phyloP scores from a whole-genome alignment of 1,139 yeast genomes.

The Debaryomyces robertsiae region DNA sequence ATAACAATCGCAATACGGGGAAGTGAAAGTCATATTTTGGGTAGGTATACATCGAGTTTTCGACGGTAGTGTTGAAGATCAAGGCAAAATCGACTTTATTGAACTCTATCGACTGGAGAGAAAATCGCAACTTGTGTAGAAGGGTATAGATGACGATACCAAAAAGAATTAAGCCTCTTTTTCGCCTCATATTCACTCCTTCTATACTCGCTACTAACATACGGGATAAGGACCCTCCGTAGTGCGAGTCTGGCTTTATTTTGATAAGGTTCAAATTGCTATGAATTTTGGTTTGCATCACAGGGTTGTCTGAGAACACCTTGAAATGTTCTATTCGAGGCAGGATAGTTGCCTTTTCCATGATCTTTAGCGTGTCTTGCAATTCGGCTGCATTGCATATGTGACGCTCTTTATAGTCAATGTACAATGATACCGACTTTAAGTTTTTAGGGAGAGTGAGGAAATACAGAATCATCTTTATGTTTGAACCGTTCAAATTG shows the following conservation, averaged over 20 bases:
- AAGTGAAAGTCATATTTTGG: slow-evolving; percentile 12
- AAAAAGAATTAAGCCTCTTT: slow-evolving; percentile 8
- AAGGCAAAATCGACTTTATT: slow-evolving; percentile 21
- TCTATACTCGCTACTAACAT: slow-evolving; percentile 12
- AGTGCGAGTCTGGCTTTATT: background rate
- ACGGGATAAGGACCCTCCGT: slow-evolving; percentile 8
- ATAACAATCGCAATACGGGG: slow-evolving; percentile 20
- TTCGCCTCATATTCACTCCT: slow-evolving; percentile 7
- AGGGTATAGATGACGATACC: slow-evolving; percentile 13
- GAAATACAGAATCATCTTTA: slow-evolving; percentile 4
- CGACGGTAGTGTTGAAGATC: slow-evolving; percentile 14
- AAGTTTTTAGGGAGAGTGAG: slow-evolving; percentile 3
- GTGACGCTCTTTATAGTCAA: slow-evolving; percentile 8
- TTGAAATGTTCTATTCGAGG: slow-evolving; percentile 9
- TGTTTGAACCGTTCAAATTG: slow-evolving; percentile 4
- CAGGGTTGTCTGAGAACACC: slow-evolving; percentile 9
- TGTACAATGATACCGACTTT: slow-evolving; percentile 5
- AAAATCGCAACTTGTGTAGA: slow-evolving; percentile 12
- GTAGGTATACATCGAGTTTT: background rate
- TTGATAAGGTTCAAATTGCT: slow-evolving; percentile 8
- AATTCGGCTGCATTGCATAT: slow-evolving; percentile 2
- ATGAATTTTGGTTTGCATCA: slow-evolving; percentile 14
- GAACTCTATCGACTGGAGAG: slow-evolving; percentile 19
- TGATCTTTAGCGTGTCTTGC: background rate
- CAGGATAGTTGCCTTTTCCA: background rate